A percentile compares a stretch with the other conserved stretches of the same genome.
Evolutionary conservation across 805 yeast species (phyloP).

Genomic region (Candida chauliodis): DNA sequence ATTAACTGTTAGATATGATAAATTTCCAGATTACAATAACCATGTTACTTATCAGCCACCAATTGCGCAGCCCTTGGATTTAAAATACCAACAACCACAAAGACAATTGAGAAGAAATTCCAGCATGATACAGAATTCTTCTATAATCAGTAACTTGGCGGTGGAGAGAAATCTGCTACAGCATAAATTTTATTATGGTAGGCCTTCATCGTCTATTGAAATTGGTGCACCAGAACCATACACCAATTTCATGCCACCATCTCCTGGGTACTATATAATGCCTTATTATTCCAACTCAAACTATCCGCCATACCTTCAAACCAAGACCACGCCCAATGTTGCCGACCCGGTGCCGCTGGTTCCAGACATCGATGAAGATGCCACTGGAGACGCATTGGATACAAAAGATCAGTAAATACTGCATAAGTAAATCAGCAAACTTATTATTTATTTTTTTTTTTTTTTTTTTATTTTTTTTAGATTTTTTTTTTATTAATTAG

Average conservation of each 20-base stretch:
- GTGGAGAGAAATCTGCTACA: conserved; percentile 30
- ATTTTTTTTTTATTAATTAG: too few species aligned
- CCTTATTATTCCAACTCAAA: conserved; percentile 1
- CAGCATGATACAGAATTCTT: conserved; percentile 2
- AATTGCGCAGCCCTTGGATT: neutral
- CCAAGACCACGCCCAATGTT: too few species aligned
- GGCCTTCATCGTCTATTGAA: neutral
- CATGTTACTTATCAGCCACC: conserved; percentile 24
- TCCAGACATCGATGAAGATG: neutral
- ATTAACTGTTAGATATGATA: conserved; percentile 59
- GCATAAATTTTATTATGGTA: conserved; percentile 27
- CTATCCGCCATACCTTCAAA: neutral
- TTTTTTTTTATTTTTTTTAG: too few species aligned
- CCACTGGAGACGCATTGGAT: too few species aligned
- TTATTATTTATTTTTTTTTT: too few species aligned
- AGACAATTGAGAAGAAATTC: conserved; percentile 2
- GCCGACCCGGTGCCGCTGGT: neutral
- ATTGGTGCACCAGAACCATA: neutral
- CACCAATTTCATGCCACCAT: conserved; percentile 2
- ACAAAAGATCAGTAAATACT: too few species aligned
- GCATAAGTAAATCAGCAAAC: conserved; percentile 3
- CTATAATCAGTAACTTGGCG: conserved; percentile 22
- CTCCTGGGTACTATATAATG: conserved; percentile 1
- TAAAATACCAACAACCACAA: neutral
- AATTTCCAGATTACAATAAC: conserved; percentile 42